Evolutionary conservation across 768 basidiomycete species (phyloP).

Genomic region (Termitomyces eurrhizus): DNA sequence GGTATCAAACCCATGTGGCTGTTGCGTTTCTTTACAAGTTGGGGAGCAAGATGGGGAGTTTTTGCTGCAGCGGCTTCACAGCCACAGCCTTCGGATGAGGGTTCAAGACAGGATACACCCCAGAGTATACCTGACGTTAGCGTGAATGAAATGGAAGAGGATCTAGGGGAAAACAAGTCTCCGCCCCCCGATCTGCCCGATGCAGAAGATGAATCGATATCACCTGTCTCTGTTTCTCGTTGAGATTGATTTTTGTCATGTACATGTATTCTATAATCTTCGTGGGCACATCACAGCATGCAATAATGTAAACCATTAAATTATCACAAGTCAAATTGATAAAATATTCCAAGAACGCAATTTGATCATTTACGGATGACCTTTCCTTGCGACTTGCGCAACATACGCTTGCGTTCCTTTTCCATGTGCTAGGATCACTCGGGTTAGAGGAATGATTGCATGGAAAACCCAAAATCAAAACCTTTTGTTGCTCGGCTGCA

Average conservation of each 20-base stretch:
- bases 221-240: constrained; percentile 1
- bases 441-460: not conserved
- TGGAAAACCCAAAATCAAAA: constrained; percentile 17
- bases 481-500: constrained; percentile 82
- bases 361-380: constrained; percentile 42
- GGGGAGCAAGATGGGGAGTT: constrained; percentile 60
- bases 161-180: not conserved
- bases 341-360: constrained; percentile 3
- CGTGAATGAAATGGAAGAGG: not conserved
- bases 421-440: constrained; percentile 49
- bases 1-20: constrained; percentile 74
- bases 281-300: not conserved
- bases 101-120: not conserved
- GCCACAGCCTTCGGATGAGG: constrained; percentile 10
- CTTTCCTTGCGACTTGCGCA: constrained; percentile 72
- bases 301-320: constrained; percentile 15
- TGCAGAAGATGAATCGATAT: constrained; percentile 1
- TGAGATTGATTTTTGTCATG: not conserved
- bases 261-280: not conserved
- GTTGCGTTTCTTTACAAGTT: constrained; percentile 71
- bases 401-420: constrained; percentile 68
- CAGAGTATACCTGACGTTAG: not conserved
- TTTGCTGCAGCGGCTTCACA: constrained; percentile 27
- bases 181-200: not conserved
- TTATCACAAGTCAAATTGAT: constrained; percentile 15